Conservation (phyloP, 2,329 filamentous ascomycete genomes). For the Sphaerostilbella broomeana region DNA sequence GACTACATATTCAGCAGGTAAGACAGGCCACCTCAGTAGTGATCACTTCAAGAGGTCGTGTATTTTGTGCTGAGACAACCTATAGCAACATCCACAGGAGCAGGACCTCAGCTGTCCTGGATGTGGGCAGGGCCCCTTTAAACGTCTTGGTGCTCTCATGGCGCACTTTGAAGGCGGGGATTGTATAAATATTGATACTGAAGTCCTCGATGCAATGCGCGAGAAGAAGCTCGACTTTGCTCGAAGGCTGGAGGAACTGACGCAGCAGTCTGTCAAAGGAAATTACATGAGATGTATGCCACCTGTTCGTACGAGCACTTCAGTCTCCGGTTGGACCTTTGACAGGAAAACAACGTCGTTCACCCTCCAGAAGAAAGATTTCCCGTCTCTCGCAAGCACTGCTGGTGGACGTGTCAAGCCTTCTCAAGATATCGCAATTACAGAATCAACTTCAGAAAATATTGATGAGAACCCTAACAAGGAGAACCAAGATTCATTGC, state of each 20-base stretch:
- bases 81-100: conserved; percentile 32
- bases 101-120: conserved; percentile 42
- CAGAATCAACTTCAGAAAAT: background rate
- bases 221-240: conserved; percentile 33
- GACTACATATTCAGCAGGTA: conserved; percentile 32
- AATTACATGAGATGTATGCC: conserved; percentile 24
- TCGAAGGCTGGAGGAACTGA: conserved; percentile 22
- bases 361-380: conserved; percentile 13
- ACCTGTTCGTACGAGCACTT: background rate
- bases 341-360: conserved; percentile 4
- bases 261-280: conserved; percentile 22
- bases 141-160: conserved; percentile 32
- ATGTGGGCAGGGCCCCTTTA: conserved; percentile 34
- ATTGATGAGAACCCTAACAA: background rate
- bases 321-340: conserved; percentile 1
- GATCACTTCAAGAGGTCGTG: too few species aligned
- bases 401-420: background rate
- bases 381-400: conserved; percentile 11
- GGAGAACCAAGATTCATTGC: background rate
- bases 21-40: conserved; percentile 14
- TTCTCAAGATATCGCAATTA: background rate
- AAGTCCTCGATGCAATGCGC: conserved; percentile 28
- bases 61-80: background rate
- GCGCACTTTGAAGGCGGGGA: conserved; percentile 38
- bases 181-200: conserved; percentile 32